Conservation (phyloP, 805 yeast genomes). For the Wickerhamomyces subpelliculosus region DNA sequence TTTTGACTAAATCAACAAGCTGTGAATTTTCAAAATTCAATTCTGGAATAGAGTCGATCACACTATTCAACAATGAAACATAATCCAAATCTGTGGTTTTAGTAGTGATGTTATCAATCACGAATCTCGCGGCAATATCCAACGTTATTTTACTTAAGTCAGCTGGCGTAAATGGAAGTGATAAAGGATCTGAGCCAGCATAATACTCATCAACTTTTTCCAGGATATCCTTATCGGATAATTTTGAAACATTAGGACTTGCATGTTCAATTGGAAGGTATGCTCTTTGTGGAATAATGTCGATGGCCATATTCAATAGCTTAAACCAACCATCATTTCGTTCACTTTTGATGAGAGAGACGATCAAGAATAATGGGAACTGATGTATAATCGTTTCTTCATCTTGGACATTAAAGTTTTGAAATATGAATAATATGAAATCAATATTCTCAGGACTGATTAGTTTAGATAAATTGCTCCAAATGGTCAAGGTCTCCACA, state of each 20-base stretch:
- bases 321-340: slow-evolving; percentile 26
- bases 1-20: slow-evolving; percentile 22
- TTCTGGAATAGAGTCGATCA: slow-evolving; percentile 42
- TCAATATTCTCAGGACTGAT: slow-evolving; percentile 34
- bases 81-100: slow-evolving; percentile 19
- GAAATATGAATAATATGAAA: slow-evolving; percentile 51
- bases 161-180: slow-evolving; percentile 35
- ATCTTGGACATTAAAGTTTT: slow-evolving; percentile 68
- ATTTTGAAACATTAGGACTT: slow-evolving; percentile 7
- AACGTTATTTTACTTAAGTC: slow-evolving; percentile 37
- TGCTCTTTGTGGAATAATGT: slow-evolving; percentile 57
- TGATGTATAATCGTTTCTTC: slow-evolving; percentile 81
- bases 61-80: slow-evolving; percentile 27
- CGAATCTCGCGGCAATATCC: slow-evolving; percentile 22
- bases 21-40: slow-evolving; percentile 27
- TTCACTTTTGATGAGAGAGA: slow-evolving; percentile 28
- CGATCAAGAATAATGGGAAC: slow-evolving; percentile 61
- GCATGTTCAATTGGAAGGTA: slow-evolving; percentile 47
- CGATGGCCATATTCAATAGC: slow-evolving; percentile 38
- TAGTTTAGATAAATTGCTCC: slow-evolving; percentile 53
- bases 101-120: slow-evolving; percentile 16
- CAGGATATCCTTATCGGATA: slow-evolving; percentile 16
- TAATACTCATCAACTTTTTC: slow-evolving; percentile 30
- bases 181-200: slow-evolving; percentile 17
- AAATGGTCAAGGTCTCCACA: slow-evolving; percentile 73